These are phyloP conservation scores for Suillus americanus DNA, from an alignment of 768 basidiomycete genomes.

Conservation along the genomic window DNA sequence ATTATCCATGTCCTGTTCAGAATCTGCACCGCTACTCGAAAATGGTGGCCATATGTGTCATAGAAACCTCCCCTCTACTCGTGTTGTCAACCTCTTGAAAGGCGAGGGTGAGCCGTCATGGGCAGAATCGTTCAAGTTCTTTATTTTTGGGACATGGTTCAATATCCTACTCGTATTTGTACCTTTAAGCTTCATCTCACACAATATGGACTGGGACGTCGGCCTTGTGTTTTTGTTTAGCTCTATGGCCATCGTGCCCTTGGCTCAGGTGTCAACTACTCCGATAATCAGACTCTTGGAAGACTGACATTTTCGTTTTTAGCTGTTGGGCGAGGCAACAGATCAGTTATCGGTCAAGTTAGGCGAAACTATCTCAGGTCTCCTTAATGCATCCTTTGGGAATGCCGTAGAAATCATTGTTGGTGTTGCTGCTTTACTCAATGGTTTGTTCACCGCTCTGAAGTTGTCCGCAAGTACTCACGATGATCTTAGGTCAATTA, in stretches of 20 bases:
- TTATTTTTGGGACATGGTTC: conserved; percentile 65
- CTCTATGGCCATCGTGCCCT: conserved; percentile 82
- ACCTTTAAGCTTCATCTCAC: conserved; percentile 66
- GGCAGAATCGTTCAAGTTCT: conserved; percentile 54
- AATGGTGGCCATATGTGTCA: conserved; percentile 30
- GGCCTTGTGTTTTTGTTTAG: conserved; percentile 73
- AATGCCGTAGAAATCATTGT: too few species aligned
- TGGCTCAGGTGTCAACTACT: conserved; percentile 36
- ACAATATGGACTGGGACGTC: conserved; percentile 72
- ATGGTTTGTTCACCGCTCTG: too few species aligned
- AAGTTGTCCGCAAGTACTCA: too few species aligned
- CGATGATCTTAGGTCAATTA: too few species aligned
- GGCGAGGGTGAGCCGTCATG: conserved; percentile 67
- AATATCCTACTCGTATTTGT: conserved; percentile 81
- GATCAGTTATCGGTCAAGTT: not conserved
- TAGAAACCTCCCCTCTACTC: conserved; percentile 20
- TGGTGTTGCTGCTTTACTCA: too few species aligned
- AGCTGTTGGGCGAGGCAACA: not conserved
- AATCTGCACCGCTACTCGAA: conserved; percentile 43
- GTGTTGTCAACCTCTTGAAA: conserved; percentile 38
- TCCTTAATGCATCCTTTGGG: too few species aligned
- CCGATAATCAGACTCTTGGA: not conserved
- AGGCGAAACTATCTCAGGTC: not conserved
- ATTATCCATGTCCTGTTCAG: conserved; percentile 19
- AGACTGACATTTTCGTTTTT: not conserved